These are phyloP conservation scores for Stygiomarasmius scandens DNA, from an alignment of 1,284 basidiomycete species.

Conservation along the genomic window DNA sequence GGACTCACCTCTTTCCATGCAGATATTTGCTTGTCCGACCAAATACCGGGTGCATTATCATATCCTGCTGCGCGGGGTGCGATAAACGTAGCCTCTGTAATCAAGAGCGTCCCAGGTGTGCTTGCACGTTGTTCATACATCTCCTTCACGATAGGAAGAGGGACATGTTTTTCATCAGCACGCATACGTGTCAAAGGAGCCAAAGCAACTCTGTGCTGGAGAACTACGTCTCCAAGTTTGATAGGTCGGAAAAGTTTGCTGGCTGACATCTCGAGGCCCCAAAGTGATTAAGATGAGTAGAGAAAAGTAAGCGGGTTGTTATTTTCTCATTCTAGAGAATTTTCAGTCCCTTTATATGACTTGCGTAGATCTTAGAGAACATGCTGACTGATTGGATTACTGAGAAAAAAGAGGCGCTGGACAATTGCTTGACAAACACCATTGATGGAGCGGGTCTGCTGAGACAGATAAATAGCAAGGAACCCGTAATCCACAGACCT, in stretches of 20 bases:
- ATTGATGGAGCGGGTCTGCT: no score
- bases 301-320: no score
- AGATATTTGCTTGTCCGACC: constrained; percentile 41
- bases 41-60: constrained; percentile 41
- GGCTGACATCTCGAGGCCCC: background rate
- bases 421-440: no score
- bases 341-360: background rate
- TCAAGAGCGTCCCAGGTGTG: constrained; percentile 43
- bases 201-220: constrained; percentile 49
- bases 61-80: constrained; percentile 35
- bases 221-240: constrained; percentile 40
- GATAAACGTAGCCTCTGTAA: constrained; percentile 49
- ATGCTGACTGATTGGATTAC: no score
- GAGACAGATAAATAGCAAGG: no score
- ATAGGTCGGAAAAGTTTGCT: constrained; percentile 46
- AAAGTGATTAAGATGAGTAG: background rate
- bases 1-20: constrained; percentile 44
- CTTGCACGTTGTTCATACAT: constrained; percentile 49
- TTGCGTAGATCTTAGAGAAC: background rate
- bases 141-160: constrained; percentile 30
- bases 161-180: constrained; percentile 8
- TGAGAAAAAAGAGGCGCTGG: no score
- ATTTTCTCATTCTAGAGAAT: no score
- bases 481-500: no score
- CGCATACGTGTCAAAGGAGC: constrained; percentile 45